phyloP scores from a whole-genome alignment of 1,284 basidiomycete genomes.

The Pseudozyma flocculosa region DNA sequence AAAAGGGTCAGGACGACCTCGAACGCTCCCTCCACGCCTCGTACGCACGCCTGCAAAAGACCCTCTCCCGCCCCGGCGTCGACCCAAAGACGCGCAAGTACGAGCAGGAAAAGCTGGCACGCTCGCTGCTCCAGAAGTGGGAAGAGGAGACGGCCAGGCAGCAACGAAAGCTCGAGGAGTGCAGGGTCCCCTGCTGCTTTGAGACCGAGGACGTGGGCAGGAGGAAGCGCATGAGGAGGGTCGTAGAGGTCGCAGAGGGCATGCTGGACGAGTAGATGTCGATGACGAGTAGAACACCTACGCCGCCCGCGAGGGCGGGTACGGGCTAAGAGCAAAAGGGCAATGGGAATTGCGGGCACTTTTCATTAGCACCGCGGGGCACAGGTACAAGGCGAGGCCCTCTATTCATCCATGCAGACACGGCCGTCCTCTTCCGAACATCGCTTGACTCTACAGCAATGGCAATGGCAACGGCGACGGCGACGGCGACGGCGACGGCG shows the following conservation, averaged over 20 bases:
- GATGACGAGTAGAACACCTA: too few species aligned
- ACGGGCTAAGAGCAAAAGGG: too few species aligned
- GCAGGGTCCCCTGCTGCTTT: constrained; percentile 9
- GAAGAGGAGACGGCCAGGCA: constrained; percentile 11
- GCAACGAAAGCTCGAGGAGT: constrained; percentile 9
- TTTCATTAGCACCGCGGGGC: too few species aligned
- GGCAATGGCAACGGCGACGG: too few species aligned
- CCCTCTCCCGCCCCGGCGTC: constrained; percentile 8
- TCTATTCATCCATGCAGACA: too few species aligned
- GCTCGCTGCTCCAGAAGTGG: constrained; percentile 9
- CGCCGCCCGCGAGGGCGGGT: too few species aligned
- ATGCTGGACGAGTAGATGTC: constrained; percentile 18
- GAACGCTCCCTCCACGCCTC: constrained; percentile 14
- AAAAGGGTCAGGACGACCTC: constrained; percentile 12
- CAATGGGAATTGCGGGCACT: too few species aligned
- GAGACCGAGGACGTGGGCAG: constrained; percentile 5
- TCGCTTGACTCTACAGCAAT: too few species aligned
- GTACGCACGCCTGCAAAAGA: constrained; percentile 13
- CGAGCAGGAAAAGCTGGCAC: constrained; percentile 6
- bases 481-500: too few species aligned
- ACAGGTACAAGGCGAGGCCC: too few species aligned
- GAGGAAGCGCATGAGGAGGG: constrained; percentile 14
- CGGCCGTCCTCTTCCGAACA: too few species aligned
- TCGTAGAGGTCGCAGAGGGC: constrained; percentile 13
- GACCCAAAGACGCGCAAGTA: constrained; percentile 7